Evolutionary conservation across 495 filamentous ascomycete species (phyloP).

Genomic region (Aspergillus diversus): DNA sequence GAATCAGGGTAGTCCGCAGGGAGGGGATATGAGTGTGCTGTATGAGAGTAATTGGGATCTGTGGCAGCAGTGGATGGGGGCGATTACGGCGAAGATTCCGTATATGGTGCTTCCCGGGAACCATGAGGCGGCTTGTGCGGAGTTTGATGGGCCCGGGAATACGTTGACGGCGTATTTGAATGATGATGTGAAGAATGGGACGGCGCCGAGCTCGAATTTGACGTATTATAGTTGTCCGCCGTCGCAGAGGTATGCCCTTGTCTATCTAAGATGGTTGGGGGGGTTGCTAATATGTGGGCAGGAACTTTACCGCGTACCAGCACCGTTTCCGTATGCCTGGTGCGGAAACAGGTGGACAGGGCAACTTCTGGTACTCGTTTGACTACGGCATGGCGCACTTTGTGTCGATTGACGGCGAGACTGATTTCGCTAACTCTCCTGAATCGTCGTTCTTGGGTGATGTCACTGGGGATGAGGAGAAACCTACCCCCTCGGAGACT

Average conservation of each 20-base stretch:
- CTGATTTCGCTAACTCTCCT: constrained; percentile 51
- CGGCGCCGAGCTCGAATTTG: constrained; percentile 32
- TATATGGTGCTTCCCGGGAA: constrained; percentile 25
- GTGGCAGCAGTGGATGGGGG: constrained; percentile 51
- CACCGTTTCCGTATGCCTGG: constrained; percentile 57
- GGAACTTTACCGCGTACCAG: constrained; percentile 60
- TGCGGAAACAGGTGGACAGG: constrained; percentile 47
- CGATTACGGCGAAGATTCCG: constrained; percentile 40
- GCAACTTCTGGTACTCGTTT: constrained; percentile 63
- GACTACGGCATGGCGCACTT: constrained; percentile 58
- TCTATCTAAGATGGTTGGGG: no score
- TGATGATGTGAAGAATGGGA: constrained; percentile 35
- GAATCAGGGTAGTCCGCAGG: constrained; percentile 43
- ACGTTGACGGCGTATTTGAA: constrained; percentile 53
- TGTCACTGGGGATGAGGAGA: constrained; percentile 40
- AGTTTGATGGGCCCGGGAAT: constrained; percentile 54
- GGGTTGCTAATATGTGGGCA: constrained; percentile 3
- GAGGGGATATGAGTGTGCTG: constrained; percentile 49
- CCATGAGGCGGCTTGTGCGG: constrained; percentile 31
- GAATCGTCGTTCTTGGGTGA: constrained; percentile 48
- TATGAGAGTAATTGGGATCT: constrained; percentile 56
- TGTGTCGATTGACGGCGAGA: constrained; percentile 53
- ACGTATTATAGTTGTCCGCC: constrained; percentile 58
- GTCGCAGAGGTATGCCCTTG: constrained; percentile 47
- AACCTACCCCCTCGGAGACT: constrained; percentile 45